Conservation (phyloP, 202 grass and related monocot species). For the Zoysia matrella region DNA sequence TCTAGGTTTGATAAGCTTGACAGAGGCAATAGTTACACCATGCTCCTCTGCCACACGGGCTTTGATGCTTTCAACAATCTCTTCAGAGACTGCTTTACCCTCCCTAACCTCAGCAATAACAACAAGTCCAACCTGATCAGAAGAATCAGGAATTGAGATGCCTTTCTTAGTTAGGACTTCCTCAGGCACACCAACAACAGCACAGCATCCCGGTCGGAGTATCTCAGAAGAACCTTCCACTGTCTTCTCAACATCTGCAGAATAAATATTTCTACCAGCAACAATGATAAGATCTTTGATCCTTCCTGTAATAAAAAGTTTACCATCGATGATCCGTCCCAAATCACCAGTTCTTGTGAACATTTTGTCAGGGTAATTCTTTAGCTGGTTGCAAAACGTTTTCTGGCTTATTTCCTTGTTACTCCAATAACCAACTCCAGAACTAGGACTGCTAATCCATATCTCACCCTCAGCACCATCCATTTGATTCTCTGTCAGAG, state of each 20-base stretch:
- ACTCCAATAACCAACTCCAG: slow-evolving; percentile 73
- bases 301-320: slow-evolving; percentile 80
- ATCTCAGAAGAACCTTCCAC: slow-evolving; percentile 68
- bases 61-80: slow-evolving; percentile 60
- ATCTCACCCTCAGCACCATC: slow-evolving; percentile 75
- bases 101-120: slow-evolving; percentile 80
- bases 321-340: slow-evolving; percentile 62
- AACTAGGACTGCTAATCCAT: slow-evolving; percentile 82
- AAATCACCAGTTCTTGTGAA: slow-evolving; percentile 84
- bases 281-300: slow-evolving; percentile 86
- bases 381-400: slow-evolving; percentile 68
- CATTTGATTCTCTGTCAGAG: slow-evolving; percentile 50
- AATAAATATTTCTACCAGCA: slow-evolving; percentile 82
- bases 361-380: slow-evolving; percentile 51
- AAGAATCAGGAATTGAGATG: slow-evolving; percentile 63
- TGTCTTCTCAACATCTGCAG: slow-evolving; percentile 75
- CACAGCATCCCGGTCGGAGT: slow-evolving; percentile 70
- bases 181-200: slow-evolving; percentile 72
- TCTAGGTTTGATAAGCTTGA: slow-evolving; percentile 77
- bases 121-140: slow-evolving; percentile 74
- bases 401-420: slow-evolving; percentile 68
- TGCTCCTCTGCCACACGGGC: slow-evolving; percentile 68
- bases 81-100: slow-evolving; percentile 52
- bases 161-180: slow-evolving; percentile 66
- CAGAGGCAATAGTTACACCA: slow-evolving; percentile 66